Evolutionary conservation across 768 basidiomycete species (phyloP), one percentile per base, ranked within the genome.

Genomic region (Mycena rosella): DNA sequence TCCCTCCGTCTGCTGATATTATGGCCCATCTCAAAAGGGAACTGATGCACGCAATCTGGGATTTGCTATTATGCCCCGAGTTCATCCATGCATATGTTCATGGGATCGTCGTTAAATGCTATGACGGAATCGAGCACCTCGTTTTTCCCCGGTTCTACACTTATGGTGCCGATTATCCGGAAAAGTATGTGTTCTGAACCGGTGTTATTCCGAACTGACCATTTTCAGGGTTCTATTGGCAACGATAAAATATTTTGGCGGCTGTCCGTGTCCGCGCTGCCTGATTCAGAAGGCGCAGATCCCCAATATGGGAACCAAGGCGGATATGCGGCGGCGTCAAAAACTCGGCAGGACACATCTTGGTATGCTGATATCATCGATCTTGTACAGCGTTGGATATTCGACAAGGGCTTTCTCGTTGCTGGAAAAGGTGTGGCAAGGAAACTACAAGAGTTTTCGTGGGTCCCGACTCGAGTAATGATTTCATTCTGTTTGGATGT

Each of bases 131-230:
- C 6, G 45, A 38, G 29, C 69, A 73, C 15, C 68, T 69, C 2
- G 27, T 76, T 9, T 78, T 70, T 57, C 75, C 74, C 20, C 61
- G 77, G 0, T 71, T 79, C 26, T 74, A 78, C 56, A 73, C 72
- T 0, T 77, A 78, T 56, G 63, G 71, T 18, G 78, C 78, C 0
- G 78, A 79, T 57, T 79, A 79, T 64, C 78, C 78, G 6, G 78
- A 79, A 53, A 78, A 78, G 78, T 78, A 62, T 34, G 32, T 36
- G 73, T 60, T 40, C 66, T 70, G 66, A 9, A 57, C 15, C 49
- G 36, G 40, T 34, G 3, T 26, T 61, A 40, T 38, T 27, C 38
- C 55, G 18, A 3, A 30, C 47, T 67, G 32, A 42, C 47, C 13
- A 40, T 44, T 24, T 30, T 0, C 52, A 74, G 76, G 53, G 65